Conservation (phyloP, 495 filamentous ascomycete genomes). For the Trichocladium uniseriatum region DNA sequence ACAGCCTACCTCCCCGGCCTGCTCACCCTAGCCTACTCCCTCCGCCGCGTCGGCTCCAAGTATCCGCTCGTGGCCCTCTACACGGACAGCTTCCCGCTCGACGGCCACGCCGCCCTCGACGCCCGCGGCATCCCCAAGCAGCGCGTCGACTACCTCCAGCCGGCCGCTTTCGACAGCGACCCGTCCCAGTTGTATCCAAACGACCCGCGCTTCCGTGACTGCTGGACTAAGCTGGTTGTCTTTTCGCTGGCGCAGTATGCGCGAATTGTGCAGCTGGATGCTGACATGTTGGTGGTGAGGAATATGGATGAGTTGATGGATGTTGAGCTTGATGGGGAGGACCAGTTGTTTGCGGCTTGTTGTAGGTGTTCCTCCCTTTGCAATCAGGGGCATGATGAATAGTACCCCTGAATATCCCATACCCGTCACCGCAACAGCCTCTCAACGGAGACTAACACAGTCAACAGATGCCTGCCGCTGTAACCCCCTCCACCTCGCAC, state of each 20-base stretch:
- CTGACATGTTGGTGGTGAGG: slow-evolving; percentile 66
- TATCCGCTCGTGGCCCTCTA: slow-evolving; percentile 73
- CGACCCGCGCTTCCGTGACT: slow-evolving; percentile 70
- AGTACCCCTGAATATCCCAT: too few relatives aligned
- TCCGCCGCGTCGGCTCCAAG: slow-evolving; percentile 45
- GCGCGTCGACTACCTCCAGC: slow-evolving; percentile 54
- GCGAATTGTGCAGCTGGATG: slow-evolving; percentile 69
- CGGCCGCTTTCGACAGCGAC: slow-evolving; percentile 23
- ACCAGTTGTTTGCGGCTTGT: background rate
- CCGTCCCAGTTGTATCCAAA: too few relatives aligned
- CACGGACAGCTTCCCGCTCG: slow-evolving; percentile 56
- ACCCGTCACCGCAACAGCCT: background rate
- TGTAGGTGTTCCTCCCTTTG: slow-evolving; percentile 17
- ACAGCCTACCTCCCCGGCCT: slow-evolving; percentile 63
- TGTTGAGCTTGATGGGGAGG: slow-evolving; percentile 47
- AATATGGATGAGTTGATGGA: slow-evolving; percentile 90
- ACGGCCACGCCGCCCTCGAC: slow-evolving; percentile 55
- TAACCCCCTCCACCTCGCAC: slow-evolving; percentile 64
- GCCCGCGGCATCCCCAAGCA: slow-evolving; percentile 52
- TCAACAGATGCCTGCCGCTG: slow-evolving; percentile 63
- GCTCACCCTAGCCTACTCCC: slow-evolving; percentile 59
- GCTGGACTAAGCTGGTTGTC: slow-evolving; percentile 74
- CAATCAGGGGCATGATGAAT: too few relatives aligned
- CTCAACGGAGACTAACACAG: background rate
- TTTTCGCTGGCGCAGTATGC: slow-evolving; percentile 64